These are phyloP conservation scores for Scutellaria barbata DNA, from an alignment of 257 asterid species.

Conservation along the genomic window DNA sequence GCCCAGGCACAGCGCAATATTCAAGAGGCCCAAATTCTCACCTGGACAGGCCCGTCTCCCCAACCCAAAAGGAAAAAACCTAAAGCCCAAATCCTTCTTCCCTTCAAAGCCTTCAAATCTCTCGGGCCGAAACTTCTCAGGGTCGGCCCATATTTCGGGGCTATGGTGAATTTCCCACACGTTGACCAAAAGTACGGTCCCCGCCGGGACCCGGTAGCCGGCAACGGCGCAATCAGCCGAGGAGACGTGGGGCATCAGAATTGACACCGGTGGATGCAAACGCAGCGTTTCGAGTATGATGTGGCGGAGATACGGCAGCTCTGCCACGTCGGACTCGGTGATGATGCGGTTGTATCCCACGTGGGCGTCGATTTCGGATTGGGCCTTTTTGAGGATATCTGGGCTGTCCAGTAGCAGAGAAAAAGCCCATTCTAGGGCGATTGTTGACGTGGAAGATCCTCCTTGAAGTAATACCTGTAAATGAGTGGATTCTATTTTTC, in stretches of 20 bases:
- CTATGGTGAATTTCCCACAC: constrained; percentile 74
- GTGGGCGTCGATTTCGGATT: constrained; percentile 49
- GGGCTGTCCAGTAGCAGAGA: constrained; percentile 50
- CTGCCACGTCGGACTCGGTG: constrained; percentile 51
- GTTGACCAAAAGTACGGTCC: constrained; percentile 67
- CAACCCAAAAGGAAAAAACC: constrained; percentile 51
- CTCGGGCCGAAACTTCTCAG: constrained; percentile 75
- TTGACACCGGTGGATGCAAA: constrained; percentile 71
- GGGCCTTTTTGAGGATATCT: constrained; percentile 44
- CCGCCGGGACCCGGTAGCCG: constrained; percentile 62
- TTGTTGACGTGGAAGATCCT: constrained; percentile 55
- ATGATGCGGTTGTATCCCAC: constrained; percentile 47
- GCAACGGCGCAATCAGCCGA: constrained; percentile 64
- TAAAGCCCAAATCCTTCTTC: constrained; percentile 51
- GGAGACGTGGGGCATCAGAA: constrained; percentile 73
- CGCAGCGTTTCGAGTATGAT: constrained; percentile 62
- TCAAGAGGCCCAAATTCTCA: constrained; percentile 45
- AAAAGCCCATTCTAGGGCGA: constrained; percentile 62
- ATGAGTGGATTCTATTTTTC: too few species aligned
- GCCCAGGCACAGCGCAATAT: constrained; percentile 52
- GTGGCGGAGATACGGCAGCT: constrained; percentile 53
- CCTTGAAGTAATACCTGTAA: constrained; percentile 58
- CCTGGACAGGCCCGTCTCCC: constrained; percentile 73
- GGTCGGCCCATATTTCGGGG: constrained; percentile 71
- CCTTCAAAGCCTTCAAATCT: constrained; percentile 63